A percentile compares a stretch with the other conserved stretches of the same genome.
phyloP scores from a whole-genome alignment of 306 rosid genomes.

The Notholithocarpus densiflorus region DNA sequence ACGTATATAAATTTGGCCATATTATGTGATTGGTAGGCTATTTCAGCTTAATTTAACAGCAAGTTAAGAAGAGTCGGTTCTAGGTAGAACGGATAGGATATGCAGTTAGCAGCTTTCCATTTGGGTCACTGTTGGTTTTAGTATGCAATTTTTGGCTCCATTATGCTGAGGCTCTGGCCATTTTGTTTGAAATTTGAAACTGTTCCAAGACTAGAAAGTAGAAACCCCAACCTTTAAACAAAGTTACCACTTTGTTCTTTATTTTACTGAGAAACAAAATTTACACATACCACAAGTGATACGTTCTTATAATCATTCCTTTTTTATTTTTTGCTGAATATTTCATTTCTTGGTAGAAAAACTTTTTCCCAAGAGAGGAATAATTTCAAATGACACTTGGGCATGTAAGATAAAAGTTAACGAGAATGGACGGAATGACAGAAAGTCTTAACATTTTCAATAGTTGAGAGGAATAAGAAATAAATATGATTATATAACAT shows the following conservation, averaged over 20 bases:
- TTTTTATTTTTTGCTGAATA: too few species aligned
- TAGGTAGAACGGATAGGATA: neutral
- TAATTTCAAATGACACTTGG: neutral
- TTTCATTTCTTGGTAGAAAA: too few species aligned
- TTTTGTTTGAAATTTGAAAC: neutral
- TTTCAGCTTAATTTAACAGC: constrained; percentile 3
- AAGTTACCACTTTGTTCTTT: neutral
- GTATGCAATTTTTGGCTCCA: constrained; percentile 28
- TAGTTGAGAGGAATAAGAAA: too few species aligned
- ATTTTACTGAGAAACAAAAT: too few species aligned
- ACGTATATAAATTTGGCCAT: neutral
- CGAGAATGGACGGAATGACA: too few species aligned
- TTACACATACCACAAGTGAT: too few species aligned
- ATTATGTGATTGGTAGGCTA: neutral
- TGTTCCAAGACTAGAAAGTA: neutral
- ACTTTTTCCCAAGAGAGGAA: neutral
- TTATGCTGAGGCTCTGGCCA: neutral
- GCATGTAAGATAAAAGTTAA: too few species aligned
- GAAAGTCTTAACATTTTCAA: too few species aligned
- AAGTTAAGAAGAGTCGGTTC: neutral
- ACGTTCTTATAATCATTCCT: too few species aligned
- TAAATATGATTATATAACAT: too few species aligned
- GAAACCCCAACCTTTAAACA: neutral
- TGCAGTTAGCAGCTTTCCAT: neutral
- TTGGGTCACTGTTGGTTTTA: neutral